Percentiles rank a stretch among this genome's conserved stretches.
Evolutionary conservation across 1,284 basidiomycete genomes (phyloP).

Genomic region (Bjerkandera adusta): DNA sequence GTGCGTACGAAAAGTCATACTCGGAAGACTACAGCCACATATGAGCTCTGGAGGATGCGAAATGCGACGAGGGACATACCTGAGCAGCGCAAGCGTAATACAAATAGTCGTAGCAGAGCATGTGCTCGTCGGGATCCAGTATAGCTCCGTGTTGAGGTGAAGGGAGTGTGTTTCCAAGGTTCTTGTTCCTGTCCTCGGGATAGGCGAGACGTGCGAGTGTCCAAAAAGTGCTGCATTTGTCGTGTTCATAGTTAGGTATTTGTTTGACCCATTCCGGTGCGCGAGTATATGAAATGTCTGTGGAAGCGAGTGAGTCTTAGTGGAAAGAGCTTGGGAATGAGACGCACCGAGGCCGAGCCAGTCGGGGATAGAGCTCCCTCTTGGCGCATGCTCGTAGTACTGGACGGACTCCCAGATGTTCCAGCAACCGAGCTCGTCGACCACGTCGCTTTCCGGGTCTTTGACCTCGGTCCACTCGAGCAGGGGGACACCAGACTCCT

Average conservation of each 20-base stretch:
- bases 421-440: constrained; percentile 73
- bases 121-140: constrained; percentile 47
- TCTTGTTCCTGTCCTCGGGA: constrained; percentile 37
- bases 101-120: constrained; percentile 53
- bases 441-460: constrained; percentile 27
- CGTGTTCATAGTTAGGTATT: constrained; percentile 35
- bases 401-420: constrained; percentile 57
- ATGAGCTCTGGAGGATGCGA: constrained; percentile 4
- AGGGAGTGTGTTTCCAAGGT: constrained; percentile 33
- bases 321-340: neutral
- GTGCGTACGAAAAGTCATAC: constrained; percentile 43
- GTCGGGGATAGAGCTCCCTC: constrained; percentile 41
- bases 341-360: constrained; percentile 50
- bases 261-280: constrained; percentile 43
- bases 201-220: constrained; percentile 43
- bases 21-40: constrained; percentile 43
- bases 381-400: constrained; percentile 40
- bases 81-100: constrained; percentile 44
- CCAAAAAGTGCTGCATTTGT: constrained; percentile 46
- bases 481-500: constrained; percentile 33
- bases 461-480: constrained; percentile 45
- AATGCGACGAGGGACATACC: constrained; percentile 21
- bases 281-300: constrained; percentile 49
- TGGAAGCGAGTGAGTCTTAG: neutral
- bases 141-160: constrained; percentile 32